Percentiles rank a stretch among this genome's conserved stretches.
These are phyloP conservation scores for Rosa chinensis DNA, from an alignment of 306 rosid species.

Conservation along the genomic window DNA sequence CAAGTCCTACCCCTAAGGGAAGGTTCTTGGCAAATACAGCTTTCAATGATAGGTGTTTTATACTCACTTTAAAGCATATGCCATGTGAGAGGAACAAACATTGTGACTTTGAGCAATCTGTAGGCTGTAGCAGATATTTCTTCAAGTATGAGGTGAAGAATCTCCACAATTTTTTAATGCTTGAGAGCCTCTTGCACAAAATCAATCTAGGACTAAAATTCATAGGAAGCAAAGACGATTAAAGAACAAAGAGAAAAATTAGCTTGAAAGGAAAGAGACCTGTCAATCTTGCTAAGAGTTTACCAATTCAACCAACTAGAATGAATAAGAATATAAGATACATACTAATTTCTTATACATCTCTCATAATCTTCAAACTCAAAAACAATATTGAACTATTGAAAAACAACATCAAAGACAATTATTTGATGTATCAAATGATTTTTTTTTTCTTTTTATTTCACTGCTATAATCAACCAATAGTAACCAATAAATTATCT, in stretches of 20 bases:
- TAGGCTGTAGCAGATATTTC: background rate
- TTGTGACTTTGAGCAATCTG: background rate
- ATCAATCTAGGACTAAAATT: background rate
- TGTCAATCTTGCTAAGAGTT: background rate
- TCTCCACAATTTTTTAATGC: background rate
- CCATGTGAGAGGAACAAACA: background rate
- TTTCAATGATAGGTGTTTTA: background rate
- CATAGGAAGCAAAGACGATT: background rate
- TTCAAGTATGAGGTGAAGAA: background rate
- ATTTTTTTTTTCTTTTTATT: background rate
- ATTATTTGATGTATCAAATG: background rate
- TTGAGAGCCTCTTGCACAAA: background rate
- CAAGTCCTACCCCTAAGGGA: background rate
- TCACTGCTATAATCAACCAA: conserved; percentile 11
- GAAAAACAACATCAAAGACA: background rate
- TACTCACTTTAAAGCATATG: background rate
- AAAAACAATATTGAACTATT: background rate
- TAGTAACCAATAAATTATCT: background rate
- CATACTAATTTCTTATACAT: background rate
- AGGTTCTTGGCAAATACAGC: background rate
- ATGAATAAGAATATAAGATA: background rate
- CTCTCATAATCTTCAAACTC: background rate
- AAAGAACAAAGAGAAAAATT: background rate
- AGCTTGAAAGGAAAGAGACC: background rate
- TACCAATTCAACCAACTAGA: background rate